These are phyloP conservation scores for Acephala macrosclerotiorum DNA, from an alignment of 2,329 filamentous ascomycete genomes.

Conservation along the genomic window DNA sequence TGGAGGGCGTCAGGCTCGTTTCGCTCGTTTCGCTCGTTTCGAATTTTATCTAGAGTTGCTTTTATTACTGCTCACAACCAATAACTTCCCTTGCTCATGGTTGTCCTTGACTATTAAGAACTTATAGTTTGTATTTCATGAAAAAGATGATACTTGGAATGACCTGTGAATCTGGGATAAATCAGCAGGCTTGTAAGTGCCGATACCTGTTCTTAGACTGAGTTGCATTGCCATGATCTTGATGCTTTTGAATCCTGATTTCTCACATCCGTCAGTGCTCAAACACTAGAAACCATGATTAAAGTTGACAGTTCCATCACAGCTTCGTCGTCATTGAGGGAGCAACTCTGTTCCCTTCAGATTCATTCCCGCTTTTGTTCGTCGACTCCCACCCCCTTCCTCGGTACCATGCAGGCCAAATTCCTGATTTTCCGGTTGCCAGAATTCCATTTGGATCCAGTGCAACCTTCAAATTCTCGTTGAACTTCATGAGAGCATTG, in stretches of 20 bases:
- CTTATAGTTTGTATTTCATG: too few relatives aligned
- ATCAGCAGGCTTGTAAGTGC: too few relatives aligned
- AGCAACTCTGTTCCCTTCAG: conserved; percentile 16
- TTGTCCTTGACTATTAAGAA: too few relatives aligned
- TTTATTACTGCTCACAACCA: too few relatives aligned
- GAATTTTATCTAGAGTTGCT: too few relatives aligned
- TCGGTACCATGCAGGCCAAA: conserved; percentile 13
- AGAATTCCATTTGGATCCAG: conserved; percentile 54
- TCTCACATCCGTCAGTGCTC: neutral
- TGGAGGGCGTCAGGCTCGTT: too few relatives aligned
- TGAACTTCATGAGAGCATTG: conserved; percentile 49
- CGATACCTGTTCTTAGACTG: neutral
- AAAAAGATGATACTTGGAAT: too few relatives aligned
- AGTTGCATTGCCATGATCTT: too few relatives aligned
- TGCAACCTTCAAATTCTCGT: conserved; percentile 52
- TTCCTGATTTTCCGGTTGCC: conserved; percentile 45
- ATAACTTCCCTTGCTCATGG: too few relatives aligned
- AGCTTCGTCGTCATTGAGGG: conserved; percentile 12
- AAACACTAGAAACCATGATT: neutral
- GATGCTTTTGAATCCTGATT: too few relatives aligned
- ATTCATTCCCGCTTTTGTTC: conserved; percentile 14
- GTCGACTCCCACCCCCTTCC: conserved; percentile 19
- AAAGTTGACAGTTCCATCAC: neutral
- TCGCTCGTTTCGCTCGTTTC: too few relatives aligned
- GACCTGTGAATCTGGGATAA: too few relatives aligned